A percentile compares a stretch with the other conserved stretches of the same genome.
Conservation (phyloP, 2,329 filamentous ascomycete genomes). For the Neonectria coccinea region DNA sequence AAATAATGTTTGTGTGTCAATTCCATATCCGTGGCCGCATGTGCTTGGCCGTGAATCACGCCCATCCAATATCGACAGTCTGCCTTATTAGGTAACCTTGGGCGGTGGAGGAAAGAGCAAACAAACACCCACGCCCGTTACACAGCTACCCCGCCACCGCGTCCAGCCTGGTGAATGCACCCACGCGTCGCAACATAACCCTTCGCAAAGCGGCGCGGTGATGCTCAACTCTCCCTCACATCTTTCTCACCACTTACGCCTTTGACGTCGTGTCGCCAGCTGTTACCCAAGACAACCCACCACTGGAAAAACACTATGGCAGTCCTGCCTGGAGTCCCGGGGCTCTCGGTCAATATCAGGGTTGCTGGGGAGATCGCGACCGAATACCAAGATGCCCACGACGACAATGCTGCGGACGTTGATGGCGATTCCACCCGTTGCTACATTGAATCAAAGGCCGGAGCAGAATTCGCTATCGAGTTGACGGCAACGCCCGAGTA, state of each 20-base stretch:
- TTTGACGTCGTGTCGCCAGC: neutral
- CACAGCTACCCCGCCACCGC: neutral
- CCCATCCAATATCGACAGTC: neutral
- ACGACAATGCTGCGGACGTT: neutral
- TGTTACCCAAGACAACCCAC: neutral
- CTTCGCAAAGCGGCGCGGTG: neutral
- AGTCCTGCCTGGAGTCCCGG: constrained; percentile 32
- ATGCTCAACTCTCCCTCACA: neutral
- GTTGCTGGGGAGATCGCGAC: constrained; percentile 36
- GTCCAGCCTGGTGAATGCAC: neutral
- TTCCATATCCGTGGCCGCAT: neutral
- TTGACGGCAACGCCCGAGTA: neutral
- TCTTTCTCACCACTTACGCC: neutral
- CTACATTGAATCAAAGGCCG: constrained; percentile 43
- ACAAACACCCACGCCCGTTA: neutral
- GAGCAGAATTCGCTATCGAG: constrained; percentile 35
- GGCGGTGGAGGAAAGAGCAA: neutral
- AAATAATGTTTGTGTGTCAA: neutral
- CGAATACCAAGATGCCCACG: constrained; percentile 34
- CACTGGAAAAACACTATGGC: constrained; percentile 33
- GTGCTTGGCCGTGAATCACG: neutral
- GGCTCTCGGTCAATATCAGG: constrained; percentile 31
- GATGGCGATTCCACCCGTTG: constrained; percentile 11
- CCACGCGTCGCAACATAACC: too few relatives aligned
- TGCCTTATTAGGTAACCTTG: too few relatives aligned